A percentile compares a stretch with the other conserved stretches of the same genome.
These are phyloP conservation scores for Psilocybe cubensis DNA, from an alignment of 768 basidiomycete species.

Conservation along the genomic window DNA sequence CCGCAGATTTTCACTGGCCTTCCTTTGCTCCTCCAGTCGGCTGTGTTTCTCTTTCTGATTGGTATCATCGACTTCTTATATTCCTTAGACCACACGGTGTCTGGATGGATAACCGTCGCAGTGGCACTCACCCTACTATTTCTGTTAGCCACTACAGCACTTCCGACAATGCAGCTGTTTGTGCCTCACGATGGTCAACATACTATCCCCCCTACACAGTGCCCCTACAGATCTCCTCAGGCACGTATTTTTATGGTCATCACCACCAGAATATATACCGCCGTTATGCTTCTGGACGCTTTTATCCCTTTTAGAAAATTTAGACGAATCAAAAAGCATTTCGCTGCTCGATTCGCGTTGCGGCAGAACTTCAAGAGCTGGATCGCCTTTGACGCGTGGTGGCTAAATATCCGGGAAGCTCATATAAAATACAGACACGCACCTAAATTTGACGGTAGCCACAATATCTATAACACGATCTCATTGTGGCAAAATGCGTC, in stretches of 20 bases:
- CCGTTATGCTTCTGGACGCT: not conserved
- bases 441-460: not conserved
- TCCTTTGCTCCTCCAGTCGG: not conserved
- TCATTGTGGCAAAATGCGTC: not conserved
- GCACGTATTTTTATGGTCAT: not conserved
- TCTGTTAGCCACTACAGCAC: not conserved
- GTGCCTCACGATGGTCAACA: not conserved
- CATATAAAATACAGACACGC: not conserved
- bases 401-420: slow-evolving; percentile 3
- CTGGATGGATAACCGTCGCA: not conserved
- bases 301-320: not conserved
- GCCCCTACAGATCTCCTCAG: slow-evolving; percentile 1
- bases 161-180: slow-evolving; percentile 1
- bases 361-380: not conserved
- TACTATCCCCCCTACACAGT: not conserved
- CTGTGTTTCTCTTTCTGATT: slow-evolving; percentile 1
- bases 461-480: not conserved
- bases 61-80: not conserved
- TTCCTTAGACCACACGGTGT: not conserved
- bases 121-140: not conserved
- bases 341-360: not conserved
- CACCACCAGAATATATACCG: not conserved
- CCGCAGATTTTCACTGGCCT: slow-evolving; percentile 1
- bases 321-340: not conserved
- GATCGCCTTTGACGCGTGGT: slow-evolving; percentile 1